Base-by-base conservation (phyloP, 2,329 filamentous ascomycete species). In the Metarhizium sp. region DNA sequence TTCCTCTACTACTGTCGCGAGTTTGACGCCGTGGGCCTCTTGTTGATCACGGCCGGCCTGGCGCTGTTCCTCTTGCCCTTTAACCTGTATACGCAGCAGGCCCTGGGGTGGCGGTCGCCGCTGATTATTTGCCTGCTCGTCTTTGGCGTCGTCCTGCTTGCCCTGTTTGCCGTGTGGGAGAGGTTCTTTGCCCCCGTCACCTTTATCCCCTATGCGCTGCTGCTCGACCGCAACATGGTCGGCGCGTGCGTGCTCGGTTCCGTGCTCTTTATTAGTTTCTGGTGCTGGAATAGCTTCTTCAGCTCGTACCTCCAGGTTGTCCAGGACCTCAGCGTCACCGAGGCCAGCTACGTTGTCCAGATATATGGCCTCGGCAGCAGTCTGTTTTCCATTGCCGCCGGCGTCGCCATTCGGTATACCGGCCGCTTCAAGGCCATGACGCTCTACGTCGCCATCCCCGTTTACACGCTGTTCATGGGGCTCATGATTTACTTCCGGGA, bases 31-130 rank as follows among this genome's bases (percentile, higher is more conserved):
- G 47, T 81, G n/a, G 83, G 84, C 3, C 72, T 85, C 29, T 52
- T 83, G 11, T 68, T 85, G 1, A 69, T 86, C 58, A 74, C 77
- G 14, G 70, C 69, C 1, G 83, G 81, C 0, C 74, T 85, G 32
- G 73, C 78, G 0, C 66, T 86, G 11, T 81, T 88, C 60, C 70
- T 88, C n/a, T 73, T 88, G 1, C 83, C 86, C 0, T 81, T 88
- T 64, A 85, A 77, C 16, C 3, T 45, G 13, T 45, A 45, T 45
- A 16, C 42, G 1, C 7, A 7, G n/a, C 42, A 45, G 42, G 14
- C 11, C n/a, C 42, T 16, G 3, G 42, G 42, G n/a, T 45, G 42
- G 42, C 42, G n/a, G n/a, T 45, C 42, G 42, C 42, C 42, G 13
- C n/a, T 45, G 13, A 45, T 84, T 60, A 74, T 84, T 53, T 67